A percentile compares a stretch with the other conserved stretches of the same genome.
Evolutionary conservation across 2,329 filamentous ascomycete species (phyloP).

Genomic region (Helotiales sp.): DNA sequence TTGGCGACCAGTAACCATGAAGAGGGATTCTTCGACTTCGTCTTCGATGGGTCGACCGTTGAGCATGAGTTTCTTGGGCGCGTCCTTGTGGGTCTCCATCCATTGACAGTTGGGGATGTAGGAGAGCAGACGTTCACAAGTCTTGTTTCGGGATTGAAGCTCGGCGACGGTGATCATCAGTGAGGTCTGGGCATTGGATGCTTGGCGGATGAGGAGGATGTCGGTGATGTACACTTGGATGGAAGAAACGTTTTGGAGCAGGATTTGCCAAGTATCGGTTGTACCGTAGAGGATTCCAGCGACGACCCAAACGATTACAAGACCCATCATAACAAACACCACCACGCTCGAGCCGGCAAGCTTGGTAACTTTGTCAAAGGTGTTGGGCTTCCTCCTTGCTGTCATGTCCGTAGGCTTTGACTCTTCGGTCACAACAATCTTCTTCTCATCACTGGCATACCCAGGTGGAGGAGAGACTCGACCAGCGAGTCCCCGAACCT

Average conservation of each 20-base stretch:
- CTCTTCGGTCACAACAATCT: background rate
- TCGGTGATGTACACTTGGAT: conserved; percentile 41
- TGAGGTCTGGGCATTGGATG: conserved; percentile 36
- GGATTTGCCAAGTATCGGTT: conserved; percentile 39
- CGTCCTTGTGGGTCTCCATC: conserved; percentile 23
- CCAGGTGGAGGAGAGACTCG: conserved; percentile 7
- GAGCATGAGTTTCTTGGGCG: conserved; percentile 31
- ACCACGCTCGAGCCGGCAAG: conserved; percentile 31
- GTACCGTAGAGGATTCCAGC: conserved; percentile 35
- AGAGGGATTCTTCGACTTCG: conserved; percentile 17
- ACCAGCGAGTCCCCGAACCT: conserved; percentile 8
- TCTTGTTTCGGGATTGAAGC: conserved; percentile 36
- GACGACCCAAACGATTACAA: conserved; percentile 35
- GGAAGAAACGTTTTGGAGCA: conserved; percentile 38
- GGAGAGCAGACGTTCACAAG: conserved; percentile 35
- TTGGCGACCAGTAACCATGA: conserved; percentile 13
- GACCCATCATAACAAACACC: conserved; percentile 35
- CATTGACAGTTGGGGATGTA: conserved; percentile 28
- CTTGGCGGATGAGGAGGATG: conserved; percentile 41
- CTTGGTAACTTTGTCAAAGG: conserved; percentile 32
- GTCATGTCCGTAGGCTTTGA: conserved; percentile 11
- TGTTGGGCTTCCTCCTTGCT: conserved; percentile 18
- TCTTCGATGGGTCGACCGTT: conserved; percentile 30
- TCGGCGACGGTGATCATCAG: conserved; percentile 34
- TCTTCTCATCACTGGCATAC: conserved; percentile 4